Evolutionary conservation across 129 eudicot genomes (phyloP).

Genomic region (Apium graveolens): DNA sequence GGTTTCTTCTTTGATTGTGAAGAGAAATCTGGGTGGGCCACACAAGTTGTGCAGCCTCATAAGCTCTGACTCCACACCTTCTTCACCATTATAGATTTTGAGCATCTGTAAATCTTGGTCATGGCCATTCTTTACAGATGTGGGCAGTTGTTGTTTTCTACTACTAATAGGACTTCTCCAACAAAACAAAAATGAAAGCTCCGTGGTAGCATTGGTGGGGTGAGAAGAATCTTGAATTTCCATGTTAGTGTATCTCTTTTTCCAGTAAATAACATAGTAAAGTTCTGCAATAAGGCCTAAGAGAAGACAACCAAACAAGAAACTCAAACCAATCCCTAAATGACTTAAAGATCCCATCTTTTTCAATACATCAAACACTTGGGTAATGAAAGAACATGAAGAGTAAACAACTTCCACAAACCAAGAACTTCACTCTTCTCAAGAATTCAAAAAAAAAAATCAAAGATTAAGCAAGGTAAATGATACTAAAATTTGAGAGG

Average conservation of each 20-base stretch:
- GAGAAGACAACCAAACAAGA: conserved; percentile 64
- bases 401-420: neutral
- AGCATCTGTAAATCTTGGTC: conserved; percentile 25
- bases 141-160: conserved; percentile 19
- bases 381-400: neutral
- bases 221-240: conserved; percentile 26
- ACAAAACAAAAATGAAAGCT: conserved; percentile 39
- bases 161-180: conserved; percentile 40
- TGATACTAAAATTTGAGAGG: neutral
- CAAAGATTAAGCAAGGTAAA: neutral
- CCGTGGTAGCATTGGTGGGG: conserved; percentile 21
- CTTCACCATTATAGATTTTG: conserved; percentile 51
- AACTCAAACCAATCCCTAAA: conserved; percentile 68
- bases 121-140: conserved; percentile 21
- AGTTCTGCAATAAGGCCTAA: conserved; percentile 70
- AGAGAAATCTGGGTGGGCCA: conserved; percentile 92
- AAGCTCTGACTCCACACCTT: conserved; percentile 66
- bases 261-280: conserved; percentile 75
- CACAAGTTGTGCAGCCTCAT: conserved; percentile 84
- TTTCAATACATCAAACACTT: conserved; percentile 6
- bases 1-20: conserved; percentile 86
- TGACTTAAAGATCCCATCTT: conserved; percentile 60
- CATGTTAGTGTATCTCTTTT: conserved; percentile 31
- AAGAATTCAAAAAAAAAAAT: neutral
- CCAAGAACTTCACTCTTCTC: neutral